These are phyloP conservation scores for Olyra latifolia DNA, from an alignment of 176 grass and related monocot species.

Conservation along the genomic window DNA sequence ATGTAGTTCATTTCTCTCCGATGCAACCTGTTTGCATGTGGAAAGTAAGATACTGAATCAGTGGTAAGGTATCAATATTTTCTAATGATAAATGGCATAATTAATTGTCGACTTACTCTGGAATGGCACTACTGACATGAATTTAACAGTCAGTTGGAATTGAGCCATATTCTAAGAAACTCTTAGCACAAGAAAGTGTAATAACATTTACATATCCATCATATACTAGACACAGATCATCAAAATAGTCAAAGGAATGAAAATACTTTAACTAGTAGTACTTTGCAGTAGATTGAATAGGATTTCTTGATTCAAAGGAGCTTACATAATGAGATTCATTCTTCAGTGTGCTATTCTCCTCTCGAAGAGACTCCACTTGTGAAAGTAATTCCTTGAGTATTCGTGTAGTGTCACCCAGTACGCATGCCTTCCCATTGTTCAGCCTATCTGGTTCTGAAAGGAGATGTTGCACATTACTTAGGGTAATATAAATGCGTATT, in stretches of 20 bases:
- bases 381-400: conserved; percentile 68
- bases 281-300: background rate
- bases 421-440: conserved; percentile 75
- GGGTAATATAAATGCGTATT: background rate
- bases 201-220: background rate
- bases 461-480: background rate
- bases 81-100: background rate
- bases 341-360: conserved; percentile 72
- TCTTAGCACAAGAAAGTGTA: background rate
- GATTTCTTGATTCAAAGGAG: background rate
- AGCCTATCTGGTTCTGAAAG: conserved; percentile 80
- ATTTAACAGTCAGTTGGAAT: background rate
- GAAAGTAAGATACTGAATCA: conserved; percentile 6
- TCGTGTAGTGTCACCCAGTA: conserved; percentile 67
- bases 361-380: conserved; percentile 78
- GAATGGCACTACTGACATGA: conserved; percentile 20
- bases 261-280: background rate
- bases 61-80: background rate
- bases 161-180: background rate
- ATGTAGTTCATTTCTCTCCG: conserved; percentile 74
- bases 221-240: background rate
- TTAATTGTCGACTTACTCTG: background rate
- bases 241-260: background rate
- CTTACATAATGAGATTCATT: conserved; percentile 94
- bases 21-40: conserved; percentile 54